Percentiles rank a stretch among this genome's conserved stretches.
Conservation (phyloP, 257 asterid species). For the Nicotiana tabacum region DNA sequence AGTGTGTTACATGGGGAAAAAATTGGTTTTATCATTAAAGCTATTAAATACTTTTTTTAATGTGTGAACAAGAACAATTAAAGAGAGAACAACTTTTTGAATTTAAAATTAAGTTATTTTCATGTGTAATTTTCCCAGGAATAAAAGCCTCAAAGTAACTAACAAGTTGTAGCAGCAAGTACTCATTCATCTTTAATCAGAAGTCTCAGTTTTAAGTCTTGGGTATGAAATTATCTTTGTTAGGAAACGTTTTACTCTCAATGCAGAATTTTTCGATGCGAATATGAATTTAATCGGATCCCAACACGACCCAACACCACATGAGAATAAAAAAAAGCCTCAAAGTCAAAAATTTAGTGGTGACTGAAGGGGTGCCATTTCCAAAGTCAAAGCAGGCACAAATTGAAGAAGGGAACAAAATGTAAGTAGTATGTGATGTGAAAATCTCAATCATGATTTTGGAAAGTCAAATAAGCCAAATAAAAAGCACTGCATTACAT, state of each 20-base stretch:
- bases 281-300: no score
- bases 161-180: no score
- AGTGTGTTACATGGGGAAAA: no score
- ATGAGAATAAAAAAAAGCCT: neutral
- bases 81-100: neutral
- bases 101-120: neutral
- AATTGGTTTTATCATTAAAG: neutral
- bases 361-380: neutral
- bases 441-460: neutral
- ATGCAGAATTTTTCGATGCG: fast-evolving
- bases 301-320: fast-evolving
- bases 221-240: fast-evolving
- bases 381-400: conserved; percentile 1
- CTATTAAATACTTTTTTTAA: no score
- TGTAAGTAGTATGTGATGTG: neutral
- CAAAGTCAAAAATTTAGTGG: neutral
- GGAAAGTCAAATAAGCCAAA: neutral
- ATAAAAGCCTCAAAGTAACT: neutral
- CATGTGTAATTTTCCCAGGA: neutral
- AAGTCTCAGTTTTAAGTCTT: fast-evolving
- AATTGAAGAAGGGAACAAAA: neutral
- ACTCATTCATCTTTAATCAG: fast-evolving
- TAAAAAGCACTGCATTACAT: neutral
- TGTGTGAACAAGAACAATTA: neutral
- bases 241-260: no score